A percentile compares a stretch with the other conserved stretches of the same genome.
These are phyloP conservation scores for Dioszegia hungarica DNA, from an alignment of 768 basidiomycete species.

Conservation along the genomic window DNA sequence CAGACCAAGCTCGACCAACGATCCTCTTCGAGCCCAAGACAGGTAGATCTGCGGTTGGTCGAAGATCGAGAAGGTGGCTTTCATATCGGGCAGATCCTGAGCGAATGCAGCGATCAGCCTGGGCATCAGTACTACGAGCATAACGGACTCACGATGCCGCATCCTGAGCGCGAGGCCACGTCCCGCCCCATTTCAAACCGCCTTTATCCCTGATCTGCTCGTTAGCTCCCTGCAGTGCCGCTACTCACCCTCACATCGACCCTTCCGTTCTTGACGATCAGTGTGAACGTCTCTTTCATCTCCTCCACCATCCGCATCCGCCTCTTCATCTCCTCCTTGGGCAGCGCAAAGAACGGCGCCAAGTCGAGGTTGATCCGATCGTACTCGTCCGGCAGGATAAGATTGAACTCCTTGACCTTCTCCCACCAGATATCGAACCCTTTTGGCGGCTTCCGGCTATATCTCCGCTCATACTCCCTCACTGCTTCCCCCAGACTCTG, in stretches of 20 bases:
- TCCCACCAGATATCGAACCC: slow-evolving; percentile 51
- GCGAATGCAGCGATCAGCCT: slow-evolving; percentile 36
- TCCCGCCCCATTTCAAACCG: slow-evolving; percentile 46
- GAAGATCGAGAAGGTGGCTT: slow-evolving; percentile 46
- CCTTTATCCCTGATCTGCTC: slow-evolving; percentile 39
- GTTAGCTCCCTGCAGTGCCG: not conserved
- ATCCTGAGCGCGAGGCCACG: slow-evolving; percentile 38
- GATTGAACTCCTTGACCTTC: slow-evolving; percentile 30
- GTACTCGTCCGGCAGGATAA: slow-evolving; percentile 47
- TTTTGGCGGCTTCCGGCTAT: slow-evolving; percentile 49
- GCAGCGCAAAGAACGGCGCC: slow-evolving; percentile 47
- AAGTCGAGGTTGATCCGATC: slow-evolving; percentile 47
- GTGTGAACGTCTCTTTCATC: slow-evolving; percentile 46
- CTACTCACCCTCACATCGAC: slow-evolving; percentile 38
- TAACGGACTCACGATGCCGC: slow-evolving; percentile 25
- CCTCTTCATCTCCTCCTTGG: slow-evolving; percentile 42
- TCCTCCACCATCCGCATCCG: slow-evolving; percentile 45
- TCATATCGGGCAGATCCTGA: slow-evolving; percentile 36
- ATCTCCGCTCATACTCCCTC: slow-evolving; percentile 47
- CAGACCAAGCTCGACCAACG: slow-evolving; percentile 41
- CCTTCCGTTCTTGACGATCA: slow-evolving; percentile 35
- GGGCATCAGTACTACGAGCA: slow-evolving; percentile 8
- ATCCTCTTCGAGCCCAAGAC: slow-evolving; percentile 40
- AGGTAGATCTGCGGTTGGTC: slow-evolving; percentile 49
- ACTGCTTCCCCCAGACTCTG: slow-evolving; percentile 47